A percentile compares a stretch with the other conserved stretches of the same genome.
Conservation (phyloP, 257 asterid species). For the Capsicum baccatum region DNA sequence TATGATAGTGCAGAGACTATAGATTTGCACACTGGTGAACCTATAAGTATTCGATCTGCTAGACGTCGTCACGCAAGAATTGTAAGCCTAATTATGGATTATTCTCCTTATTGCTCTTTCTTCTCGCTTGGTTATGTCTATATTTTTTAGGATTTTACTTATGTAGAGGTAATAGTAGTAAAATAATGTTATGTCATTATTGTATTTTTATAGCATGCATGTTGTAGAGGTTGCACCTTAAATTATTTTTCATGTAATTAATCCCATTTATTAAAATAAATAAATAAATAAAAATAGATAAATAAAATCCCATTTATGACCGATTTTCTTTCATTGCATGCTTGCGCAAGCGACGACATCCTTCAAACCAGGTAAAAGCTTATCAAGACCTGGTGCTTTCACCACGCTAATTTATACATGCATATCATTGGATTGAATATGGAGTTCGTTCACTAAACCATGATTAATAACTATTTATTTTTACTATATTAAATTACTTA, state of each 20-base stretch:
- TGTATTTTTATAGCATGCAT: background rate
- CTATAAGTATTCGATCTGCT: constrained; percentile 23
- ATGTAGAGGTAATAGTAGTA: background rate
- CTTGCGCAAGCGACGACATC: background rate
- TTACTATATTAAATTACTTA: background rate
- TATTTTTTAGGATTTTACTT: background rate
- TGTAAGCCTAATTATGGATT: constrained; percentile 40
- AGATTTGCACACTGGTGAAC: constrained; percentile 39
- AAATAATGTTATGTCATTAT: background rate
- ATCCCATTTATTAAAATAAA: background rate
- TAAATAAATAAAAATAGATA: too few species aligned
- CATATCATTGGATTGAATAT: background rate
- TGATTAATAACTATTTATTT: background rate
- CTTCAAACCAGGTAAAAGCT: background rate
- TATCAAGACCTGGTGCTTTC: background rate
- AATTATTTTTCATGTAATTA: background rate
- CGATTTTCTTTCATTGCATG: background rate
- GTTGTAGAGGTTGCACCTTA: background rate
- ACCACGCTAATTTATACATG: too few species aligned
- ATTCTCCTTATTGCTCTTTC: background rate
- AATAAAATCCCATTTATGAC: too few species aligned
- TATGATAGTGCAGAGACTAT: constrained; percentile 46
- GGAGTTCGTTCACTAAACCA: background rate
- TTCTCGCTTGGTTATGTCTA: background rate
- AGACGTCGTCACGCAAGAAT: constrained; percentile 39